Conservation (phyloP, 2,329 filamentous ascomycete species). For the Magnaporthiopsis incrustans region DNA sequence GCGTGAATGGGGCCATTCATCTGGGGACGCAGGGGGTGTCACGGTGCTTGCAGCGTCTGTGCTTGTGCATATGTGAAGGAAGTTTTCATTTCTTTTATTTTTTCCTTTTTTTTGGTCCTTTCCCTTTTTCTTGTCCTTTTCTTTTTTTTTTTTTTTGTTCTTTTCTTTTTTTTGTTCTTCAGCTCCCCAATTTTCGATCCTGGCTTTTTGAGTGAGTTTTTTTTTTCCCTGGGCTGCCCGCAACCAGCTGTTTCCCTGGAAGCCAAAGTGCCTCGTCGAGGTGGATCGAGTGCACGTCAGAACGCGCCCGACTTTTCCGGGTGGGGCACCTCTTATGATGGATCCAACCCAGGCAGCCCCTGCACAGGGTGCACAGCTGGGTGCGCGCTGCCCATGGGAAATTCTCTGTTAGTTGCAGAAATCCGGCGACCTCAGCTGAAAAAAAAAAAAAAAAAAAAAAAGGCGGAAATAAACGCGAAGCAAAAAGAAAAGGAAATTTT, state of each 20-base stretch:
- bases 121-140: background rate
- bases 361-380: background rate
- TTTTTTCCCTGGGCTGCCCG: too few species aligned
- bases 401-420: background rate
- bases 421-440: too few species aligned
- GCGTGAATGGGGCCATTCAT: background rate
- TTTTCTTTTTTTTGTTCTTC: too few species aligned
- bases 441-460: background rate
- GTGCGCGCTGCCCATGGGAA: background rate
- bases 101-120: background rate
- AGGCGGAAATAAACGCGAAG: background rate
- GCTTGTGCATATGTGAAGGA: background rate
- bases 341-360: background rate
- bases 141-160: conserved; percentile 1
- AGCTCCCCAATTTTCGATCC: too few species aligned
- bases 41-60: background rate
- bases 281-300: background rate
- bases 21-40: background rate
- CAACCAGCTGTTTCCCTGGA: background rate
- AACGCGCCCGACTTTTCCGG: background rate
- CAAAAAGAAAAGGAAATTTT: background rate
- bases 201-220: background rate
- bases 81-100: background rate
- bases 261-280: background rate
- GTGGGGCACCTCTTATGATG: background rate